phyloP scores from a whole-genome alignment of 2,329 filamentous ascomycete genomes.

The Fusarium nurragi region DNA sequence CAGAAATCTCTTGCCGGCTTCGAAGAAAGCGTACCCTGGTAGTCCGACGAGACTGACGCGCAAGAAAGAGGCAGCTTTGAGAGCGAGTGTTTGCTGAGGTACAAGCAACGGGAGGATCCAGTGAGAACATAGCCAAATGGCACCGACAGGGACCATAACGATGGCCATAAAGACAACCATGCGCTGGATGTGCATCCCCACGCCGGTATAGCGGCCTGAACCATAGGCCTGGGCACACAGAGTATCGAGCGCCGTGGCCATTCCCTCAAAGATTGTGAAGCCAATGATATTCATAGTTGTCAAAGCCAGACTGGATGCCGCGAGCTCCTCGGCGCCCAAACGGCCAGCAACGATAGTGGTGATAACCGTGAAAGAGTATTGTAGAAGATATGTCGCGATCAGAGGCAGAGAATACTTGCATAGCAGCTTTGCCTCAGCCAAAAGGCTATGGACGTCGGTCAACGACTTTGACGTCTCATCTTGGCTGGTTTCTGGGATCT shows the following conservation, averaged over 20 bases:
- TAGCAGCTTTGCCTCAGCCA: slow-evolving; percentile 32
- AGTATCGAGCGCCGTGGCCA: slow-evolving; percentile 45
- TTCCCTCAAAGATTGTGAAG: slow-evolving; percentile 52
- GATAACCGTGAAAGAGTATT: slow-evolving; percentile 63
- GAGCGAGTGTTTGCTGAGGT: slow-evolving; percentile 57
- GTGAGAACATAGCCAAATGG: slow-evolving; percentile 60
- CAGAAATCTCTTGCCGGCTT: slow-evolving; percentile 64
- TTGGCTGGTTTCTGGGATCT: slow-evolving; percentile 12
- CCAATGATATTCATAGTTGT: slow-evolving; percentile 67
- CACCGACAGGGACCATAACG: slow-evolving; percentile 59
- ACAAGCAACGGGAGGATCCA: slow-evolving; percentile 58
- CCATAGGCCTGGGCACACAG: slow-evolving; percentile 43
- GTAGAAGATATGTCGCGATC: slow-evolving; percentile 62
- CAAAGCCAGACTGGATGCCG: slow-evolving; percentile 61
- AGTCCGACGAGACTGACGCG: slow-evolving; percentile 59
- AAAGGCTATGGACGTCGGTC: slow-evolving; percentile 15
- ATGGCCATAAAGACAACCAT: slow-evolving; percentile 62
- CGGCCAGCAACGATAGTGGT: slow-evolving; percentile 64
- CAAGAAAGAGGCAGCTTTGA: slow-evolving; percentile 60
- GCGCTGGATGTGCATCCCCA: slow-evolving; percentile 64
- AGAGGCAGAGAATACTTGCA: slow-evolving; percentile 54
- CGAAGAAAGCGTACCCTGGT: slow-evolving; percentile 64
- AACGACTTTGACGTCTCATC: slow-evolving; percentile 6
- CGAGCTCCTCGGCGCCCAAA: slow-evolving; percentile 62
- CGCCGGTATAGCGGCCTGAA: slow-evolving; percentile 56